Evolutionary conservation across 768 basidiomycete species (phyloP).

Genomic region (Suillus discolor): DNA sequence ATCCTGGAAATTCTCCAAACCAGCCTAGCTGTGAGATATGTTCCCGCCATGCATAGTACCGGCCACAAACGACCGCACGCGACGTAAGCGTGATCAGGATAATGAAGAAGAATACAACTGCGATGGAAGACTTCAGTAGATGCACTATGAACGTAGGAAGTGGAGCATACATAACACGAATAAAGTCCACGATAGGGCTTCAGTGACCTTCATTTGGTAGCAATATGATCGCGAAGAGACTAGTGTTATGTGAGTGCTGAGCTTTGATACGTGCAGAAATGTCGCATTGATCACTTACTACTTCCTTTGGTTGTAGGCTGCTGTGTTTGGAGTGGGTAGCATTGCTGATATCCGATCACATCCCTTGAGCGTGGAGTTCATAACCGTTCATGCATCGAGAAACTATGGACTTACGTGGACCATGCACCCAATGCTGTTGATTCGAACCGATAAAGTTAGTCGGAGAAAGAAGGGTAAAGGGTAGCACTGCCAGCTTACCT

Average conservation of each 20-base stretch:
- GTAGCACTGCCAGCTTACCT: constrained; percentile 42
- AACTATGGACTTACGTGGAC: constrained; percentile 54
- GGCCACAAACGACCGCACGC: constrained; percentile 34
- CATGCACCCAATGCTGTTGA: constrained; percentile 73
- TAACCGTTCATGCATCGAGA: background rate
- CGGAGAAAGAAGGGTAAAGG: background rate
- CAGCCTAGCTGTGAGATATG: constrained; percentile 65
- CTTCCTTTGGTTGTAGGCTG: constrained; percentile 54
- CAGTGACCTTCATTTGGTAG: constrained; percentile 78
- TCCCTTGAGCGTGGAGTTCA: constrained; percentile 47
- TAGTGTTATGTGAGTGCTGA: constrained; percentile 28
- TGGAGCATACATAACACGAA: constrained; percentile 52
- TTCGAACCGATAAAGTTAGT: constrained; percentile 14
- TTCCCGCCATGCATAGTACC: constrained; percentile 38
- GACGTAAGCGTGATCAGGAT: constrained; percentile 59
- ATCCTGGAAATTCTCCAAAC: constrained; percentile 75
- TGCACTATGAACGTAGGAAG: constrained; percentile 4
- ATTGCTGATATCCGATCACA: constrained; percentile 66
- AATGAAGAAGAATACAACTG: constrained; percentile 51
- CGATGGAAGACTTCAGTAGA: background rate
- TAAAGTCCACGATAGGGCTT: constrained; percentile 78
- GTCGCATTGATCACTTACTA: constrained; percentile 42
- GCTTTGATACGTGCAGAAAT: constrained; percentile 1
- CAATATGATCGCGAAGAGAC: constrained; percentile 62
- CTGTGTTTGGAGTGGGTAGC: constrained; percentile 49